Evolutionary conservation across 495 filamentous ascomycete genomes (phyloP), one percentile per base, ranked within the genome.

Genomic region (Thermothielavioides terrestris): DNA sequence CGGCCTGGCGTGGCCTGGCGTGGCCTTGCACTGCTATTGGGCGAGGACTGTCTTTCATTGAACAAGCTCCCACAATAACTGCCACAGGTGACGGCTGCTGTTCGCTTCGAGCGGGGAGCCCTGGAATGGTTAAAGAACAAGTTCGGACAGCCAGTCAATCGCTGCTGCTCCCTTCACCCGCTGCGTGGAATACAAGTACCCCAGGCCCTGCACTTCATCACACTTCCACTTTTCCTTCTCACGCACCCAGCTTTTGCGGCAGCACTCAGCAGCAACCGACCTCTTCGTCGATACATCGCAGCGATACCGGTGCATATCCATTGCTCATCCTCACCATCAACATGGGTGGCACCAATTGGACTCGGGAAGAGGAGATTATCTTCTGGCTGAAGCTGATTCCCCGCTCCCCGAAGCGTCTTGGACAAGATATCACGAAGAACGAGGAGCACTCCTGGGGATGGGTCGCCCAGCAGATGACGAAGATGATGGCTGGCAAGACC

Each of bases 331-430:
- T 17, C 38, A 43, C 11, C 6, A 18, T 34, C 6, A 45, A 31
- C 21, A 54, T 54, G 42, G 71, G 67, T 10, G 70, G 70, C 7
- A 70, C 59, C 43, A 32, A 64, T 8, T 75, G 72, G 72, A 55
- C 61, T 0, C 25, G 25, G 4, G 36, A 58, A 1, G 72, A 75
- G 48, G 72, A 75, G 55, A 20, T 22, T 2, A 41, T 61, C 48
- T 74, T 72, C 60, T 75, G 72, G 72, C 42, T 30, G 17, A 22
- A 26, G 0, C 55, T 67, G n/a, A 57, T 75, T 11, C 55, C 64
- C 9, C 49, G 56, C 8, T 70, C 71, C 1, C 52, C 62, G 3
- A 69, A 72, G 50, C 59, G 71, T 22, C 52, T 60, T 2, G 65
- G 65, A 1, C 23, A 54, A 5, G 55, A 68, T 17, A 31, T 35